Conservation (phyloP, 1,139 yeast genomes). For the Suhomyces maxii region DNA sequence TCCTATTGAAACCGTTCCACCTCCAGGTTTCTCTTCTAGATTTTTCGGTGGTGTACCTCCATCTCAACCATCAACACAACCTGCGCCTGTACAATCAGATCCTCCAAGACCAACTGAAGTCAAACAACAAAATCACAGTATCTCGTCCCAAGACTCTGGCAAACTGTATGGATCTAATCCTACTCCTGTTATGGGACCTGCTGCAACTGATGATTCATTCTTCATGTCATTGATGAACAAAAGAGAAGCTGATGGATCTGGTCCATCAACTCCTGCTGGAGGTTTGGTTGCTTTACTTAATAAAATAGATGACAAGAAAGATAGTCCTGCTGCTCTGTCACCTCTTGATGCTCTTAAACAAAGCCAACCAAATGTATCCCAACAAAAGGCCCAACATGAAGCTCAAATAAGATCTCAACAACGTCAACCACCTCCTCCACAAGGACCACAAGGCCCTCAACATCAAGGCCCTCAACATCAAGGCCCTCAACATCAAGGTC, state of each 20-base stretch:
- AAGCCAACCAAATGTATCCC: background rate
- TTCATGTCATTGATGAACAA: conserved; percentile 54
- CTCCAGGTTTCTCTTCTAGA: conserved; percentile 17
- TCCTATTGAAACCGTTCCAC: background rate
- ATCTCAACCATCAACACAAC: background rate
- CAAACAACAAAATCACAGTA: conserved; percentile 6
- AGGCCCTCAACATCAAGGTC: conserved; percentile 12
- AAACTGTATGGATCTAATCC: conserved; percentile 5
- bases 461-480: conserved; percentile 11
- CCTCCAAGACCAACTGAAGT: background rate
- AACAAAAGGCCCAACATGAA: background rate
- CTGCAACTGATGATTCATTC: conserved; percentile 46
- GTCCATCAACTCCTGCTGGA: conserved; percentile 2
- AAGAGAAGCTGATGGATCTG: conserved; percentile 19
- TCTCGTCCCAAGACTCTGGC: conserved; percentile 9
- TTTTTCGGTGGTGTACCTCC: conserved; percentile 16
- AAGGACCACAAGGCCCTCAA: conserved; percentile 10
- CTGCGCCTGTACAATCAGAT: background rate
- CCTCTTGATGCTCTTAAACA: background rate
- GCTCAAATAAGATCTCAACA: conserved; percentile 15
- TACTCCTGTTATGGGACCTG: background rate
- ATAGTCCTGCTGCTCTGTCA: background rate
- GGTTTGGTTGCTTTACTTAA: conserved; percentile 7
- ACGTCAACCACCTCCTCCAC: conserved; percentile 15
- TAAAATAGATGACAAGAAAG: background rate